These are phyloP conservation scores for Vitis hybrid DNA, from an alignment of 177 flowering plant genomes.

Conservation along the genomic window DNA sequence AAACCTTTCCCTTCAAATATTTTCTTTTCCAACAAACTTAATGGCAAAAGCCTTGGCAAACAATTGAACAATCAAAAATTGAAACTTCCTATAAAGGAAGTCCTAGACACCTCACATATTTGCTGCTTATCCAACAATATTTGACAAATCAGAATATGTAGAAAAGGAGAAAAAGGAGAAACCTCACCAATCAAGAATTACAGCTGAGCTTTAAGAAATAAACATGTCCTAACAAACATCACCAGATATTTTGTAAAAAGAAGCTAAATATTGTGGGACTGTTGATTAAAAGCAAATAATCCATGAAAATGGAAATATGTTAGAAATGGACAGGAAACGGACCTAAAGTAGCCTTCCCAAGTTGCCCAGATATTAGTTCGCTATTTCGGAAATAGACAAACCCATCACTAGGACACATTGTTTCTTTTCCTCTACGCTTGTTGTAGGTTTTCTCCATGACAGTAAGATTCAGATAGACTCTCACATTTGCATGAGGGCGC, in stretches of 20 bases:
- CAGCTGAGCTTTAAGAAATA: neutral
- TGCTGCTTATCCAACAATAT: neutral
- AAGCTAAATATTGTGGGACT: neutral
- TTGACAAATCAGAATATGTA: neutral
- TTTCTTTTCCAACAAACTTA: neutral
- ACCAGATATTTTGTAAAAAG: neutral
- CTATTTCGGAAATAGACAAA: constrained; percentile 91
- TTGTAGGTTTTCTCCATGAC: constrained; percentile 66
- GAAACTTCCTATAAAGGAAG: neutral
- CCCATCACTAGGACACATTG: constrained; percentile 92
- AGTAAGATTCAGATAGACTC: constrained; percentile 77
- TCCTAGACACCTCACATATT: neutral
- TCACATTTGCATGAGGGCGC: constrained; percentile 79
- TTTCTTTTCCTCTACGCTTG: constrained; percentile 38
- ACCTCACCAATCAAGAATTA: neutral
- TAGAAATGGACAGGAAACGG: constrained; percentile 19
- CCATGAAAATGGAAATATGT: neutral
- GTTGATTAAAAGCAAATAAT: neutral
- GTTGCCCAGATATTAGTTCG: constrained; percentile 89
- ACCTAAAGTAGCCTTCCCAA: constrained; percentile 98
- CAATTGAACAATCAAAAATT: neutral
- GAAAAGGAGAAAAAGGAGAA: neutral
- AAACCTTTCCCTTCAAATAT: neutral
- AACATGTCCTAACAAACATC: neutral
- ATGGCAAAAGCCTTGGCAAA: neutral